Base-by-base conservation (phyloP, 2,329 filamentous ascomycete species). In the Aspergillus fumigatus region DNA sequence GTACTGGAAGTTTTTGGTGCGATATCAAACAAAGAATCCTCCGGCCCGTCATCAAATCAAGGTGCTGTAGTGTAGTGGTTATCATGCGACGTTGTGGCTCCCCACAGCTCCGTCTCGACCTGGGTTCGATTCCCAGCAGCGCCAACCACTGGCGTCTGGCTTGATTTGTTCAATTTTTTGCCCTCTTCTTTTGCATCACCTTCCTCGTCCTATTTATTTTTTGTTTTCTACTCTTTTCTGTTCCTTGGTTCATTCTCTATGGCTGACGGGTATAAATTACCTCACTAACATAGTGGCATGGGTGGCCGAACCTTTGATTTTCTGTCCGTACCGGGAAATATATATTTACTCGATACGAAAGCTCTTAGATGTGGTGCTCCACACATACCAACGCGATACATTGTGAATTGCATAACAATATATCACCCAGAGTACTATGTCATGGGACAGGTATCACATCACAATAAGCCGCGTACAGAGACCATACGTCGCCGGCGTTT, bases 1-100 rank as follows among this genome's bases (percentile, higher is more conserved):
- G 29, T 32, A 10, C 4, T 11, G 29, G 0, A 3, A 4, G 3
- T 1, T 32, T 4, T 32, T 1, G 21, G 5, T 32, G 11, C 29
- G 14, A 32, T 32, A 32, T 32, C 27, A 6, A 14, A 4, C 29
- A 19, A 3, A 29, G 7, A 9, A 3, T n/a, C 41, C 1, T 17
- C 19, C 14, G 7, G 7, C 25, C 21, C 21, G 25, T 43, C 35
- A 57, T 25, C 49, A 59, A 57, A 58, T 60, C 54, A 63, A 61
- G 63, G 63, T 62, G 63, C 63, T 54, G 62, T 65, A 62, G 63
- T 65, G 57, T 64, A 64, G 60, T 63, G 63, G 59, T 64, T 43
- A 64, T 62, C 58, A 64, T 60, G 58, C 51, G 50, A 55, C 62
- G 60, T 64, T 64, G 61, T 65, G 61, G 56, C 58, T 58, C 27